phyloP scores from a whole-genome alignment of 2,329 filamentous ascomycete genomes.

The Coleophoma crateriformis region DNA sequence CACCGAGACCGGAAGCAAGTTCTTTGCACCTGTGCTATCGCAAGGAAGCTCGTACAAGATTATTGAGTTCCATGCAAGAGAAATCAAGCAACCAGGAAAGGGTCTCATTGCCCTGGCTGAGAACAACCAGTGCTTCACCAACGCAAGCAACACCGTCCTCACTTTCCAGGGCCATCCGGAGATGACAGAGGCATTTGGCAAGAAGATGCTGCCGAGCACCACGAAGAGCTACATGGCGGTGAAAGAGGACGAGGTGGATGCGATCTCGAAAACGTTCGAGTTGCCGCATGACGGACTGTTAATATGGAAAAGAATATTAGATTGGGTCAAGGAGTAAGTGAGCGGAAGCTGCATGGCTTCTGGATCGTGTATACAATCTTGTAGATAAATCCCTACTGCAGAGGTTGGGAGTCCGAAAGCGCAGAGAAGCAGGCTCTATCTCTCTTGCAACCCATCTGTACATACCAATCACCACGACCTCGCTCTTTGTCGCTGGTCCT shows the following conservation, averaged over 20 bases:
- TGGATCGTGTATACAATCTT: not conserved
- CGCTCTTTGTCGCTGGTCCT: too few species aligned
- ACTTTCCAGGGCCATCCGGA: conserved; percentile 41
- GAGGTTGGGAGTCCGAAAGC: too few species aligned
- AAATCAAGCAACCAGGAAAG: conserved; percentile 26
- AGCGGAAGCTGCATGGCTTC: not conserved
- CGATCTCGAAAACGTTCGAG: conserved; percentile 23
- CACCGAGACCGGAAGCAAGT: conserved; percentile 30
- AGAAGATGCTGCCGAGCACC: conserved; percentile 29
- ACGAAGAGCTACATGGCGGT: conserved; percentile 31
- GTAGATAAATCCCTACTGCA: too few species aligned
- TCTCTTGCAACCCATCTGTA: too few species aligned
- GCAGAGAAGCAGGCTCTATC: too few species aligned
- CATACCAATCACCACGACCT: too few species aligned
- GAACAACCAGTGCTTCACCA: conserved; percentile 33
- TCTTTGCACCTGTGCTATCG: conserved; percentile 26
- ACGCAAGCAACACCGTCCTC: conserved; percentile 31
- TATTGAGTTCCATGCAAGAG: conserved; percentile 37
- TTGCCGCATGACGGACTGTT: conserved; percentile 30
- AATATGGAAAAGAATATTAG: conserved; percentile 29
- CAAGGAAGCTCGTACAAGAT: conserved; percentile 20
- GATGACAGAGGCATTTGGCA: conserved; percentile 33
- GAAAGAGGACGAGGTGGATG: conserved; percentile 24
- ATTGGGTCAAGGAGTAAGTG: conserved; percentile 7
- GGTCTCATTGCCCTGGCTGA: conserved; percentile 31